Base-by-base conservation (phyloP, 2,329 filamentous ascomycete species). In the Xylariaceae sp. region DNA sequence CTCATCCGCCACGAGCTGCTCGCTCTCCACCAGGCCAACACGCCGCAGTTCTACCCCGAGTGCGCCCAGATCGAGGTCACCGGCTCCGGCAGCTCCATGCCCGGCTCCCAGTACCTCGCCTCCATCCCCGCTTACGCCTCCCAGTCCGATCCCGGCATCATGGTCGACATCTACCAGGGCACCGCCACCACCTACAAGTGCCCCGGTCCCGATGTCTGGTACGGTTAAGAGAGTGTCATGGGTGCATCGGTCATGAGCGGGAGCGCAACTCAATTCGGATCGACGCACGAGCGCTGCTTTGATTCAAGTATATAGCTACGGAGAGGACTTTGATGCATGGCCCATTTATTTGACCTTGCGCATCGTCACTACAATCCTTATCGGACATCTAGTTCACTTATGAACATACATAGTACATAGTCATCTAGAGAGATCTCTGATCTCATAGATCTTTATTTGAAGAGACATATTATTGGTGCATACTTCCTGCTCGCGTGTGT, bases 1-100 rank as follows among this genome's bases (percentile, higher is more conserved):
- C 64, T 77, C 41, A 68, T 77, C 56, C 66, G 73, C 38, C 73
- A 77, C 55, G 73, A 78, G 61, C 60, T 76, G 40, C 62, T 77
- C 27, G 74, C 73, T 31, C 63, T 77, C 3, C 72, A 77, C 56
- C 71, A 76, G 21, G 46, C 48, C 38, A 49, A 50, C 27, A 50
- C 48, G 2, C 48, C 48, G 1, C 71, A 73, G 53, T 73, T 74
- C 56, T 76, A 76, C 51, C 67, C 72, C 9, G 73, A 77, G 56
- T 77, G 74, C 47, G 73, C 71, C 0, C 73, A 77, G 54, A 53
- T 76, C 31, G 63, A 57, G 13, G 66, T 77, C 9, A 67, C 68
- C 3, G 73, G 72, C 14, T 64, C 61, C 19, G 73, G 73, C 8
- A 65, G 57, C 9, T 65, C 60, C 3, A 50, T 53, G 6, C 71